These are phyloP conservation scores for Phaffomyces opuntiae DNA, from an alignment of 805 yeast genomes.

Conservation along the genomic window DNA sequence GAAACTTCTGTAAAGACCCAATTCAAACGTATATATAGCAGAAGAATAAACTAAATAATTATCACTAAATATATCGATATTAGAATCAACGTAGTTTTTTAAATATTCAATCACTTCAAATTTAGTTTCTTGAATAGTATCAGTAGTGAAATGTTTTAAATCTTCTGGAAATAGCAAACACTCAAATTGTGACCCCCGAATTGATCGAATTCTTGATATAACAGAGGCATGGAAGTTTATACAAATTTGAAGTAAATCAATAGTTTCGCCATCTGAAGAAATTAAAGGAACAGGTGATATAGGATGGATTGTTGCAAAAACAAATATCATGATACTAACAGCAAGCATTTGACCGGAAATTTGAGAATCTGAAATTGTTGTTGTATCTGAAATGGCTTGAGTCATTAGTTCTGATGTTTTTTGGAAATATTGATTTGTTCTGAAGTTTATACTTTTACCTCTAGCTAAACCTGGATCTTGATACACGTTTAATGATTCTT, in stretches of 20 bases:
- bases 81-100: slow-evolving; percentile 6
- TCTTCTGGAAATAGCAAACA: too few species aligned
- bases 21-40: slow-evolving; percentile 12
- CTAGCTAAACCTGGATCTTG: background rate
- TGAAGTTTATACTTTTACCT: slow-evolving; percentile 9
- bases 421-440: slow-evolving; percentile 12
- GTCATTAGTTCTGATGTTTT: slow-evolving; percentile 8
- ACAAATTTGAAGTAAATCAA: slow-evolving; percentile 15
- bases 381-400: background rate
- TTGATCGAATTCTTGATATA: background rate
- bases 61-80: slow-evolving; percentile 1
- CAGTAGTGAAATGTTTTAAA: slow-evolving; percentile 7
- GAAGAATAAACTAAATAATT: slow-evolving; percentile 5
- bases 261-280: slow-evolving; percentile 4
- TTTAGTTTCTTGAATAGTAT: background rate
- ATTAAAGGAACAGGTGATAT: slow-evolving; percentile 9
- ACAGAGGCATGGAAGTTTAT: slow-evolving; percentile 7
- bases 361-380: background rate
- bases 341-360: slow-evolving; percentile 13
- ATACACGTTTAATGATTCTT: slow-evolving; percentile 7
- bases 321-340: slow-evolving; percentile 15
- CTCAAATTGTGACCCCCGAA: slow-evolving; percentile 1
- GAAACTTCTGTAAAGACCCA: slow-evolving; percentile 14
- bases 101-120: slow-evolving; percentile 15
- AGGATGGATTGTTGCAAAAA: slow-evolving; percentile 17